Percentiles rank a stretch among this genome's conserved stretches.
Evolutionary conservation across 2,329 filamentous ascomycete species (phyloP).

Genomic region (Xylaria sp.): DNA sequence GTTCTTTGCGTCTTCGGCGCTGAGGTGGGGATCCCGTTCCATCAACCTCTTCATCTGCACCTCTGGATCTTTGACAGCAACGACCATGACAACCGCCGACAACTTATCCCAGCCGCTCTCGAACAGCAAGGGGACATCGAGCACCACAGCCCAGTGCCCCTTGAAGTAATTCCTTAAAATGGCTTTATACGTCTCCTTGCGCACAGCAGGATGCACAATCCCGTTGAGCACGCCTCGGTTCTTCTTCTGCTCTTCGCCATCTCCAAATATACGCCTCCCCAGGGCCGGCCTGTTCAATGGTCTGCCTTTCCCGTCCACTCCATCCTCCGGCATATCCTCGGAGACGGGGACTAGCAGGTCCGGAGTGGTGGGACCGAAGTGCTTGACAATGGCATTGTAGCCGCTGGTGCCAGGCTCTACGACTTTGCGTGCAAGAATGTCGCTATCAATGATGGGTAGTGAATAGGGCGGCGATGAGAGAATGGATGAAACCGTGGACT

Average conservation of each 20-base stretch:
- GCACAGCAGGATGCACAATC: slow-evolving; percentile 93
- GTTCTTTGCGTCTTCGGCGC: slow-evolving; percentile 86
- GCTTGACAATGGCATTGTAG: slow-evolving; percentile 81
- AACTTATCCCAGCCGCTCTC: slow-evolving; percentile 87
- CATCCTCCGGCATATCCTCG: slow-evolving; percentile 62
- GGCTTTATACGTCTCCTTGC: slow-evolving; percentile 80
- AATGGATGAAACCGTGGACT: slow-evolving; percentile 91
- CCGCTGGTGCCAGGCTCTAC: slow-evolving; percentile 90
- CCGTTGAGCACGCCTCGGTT: slow-evolving; percentile 84
- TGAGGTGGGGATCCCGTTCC: slow-evolving; percentile 80
- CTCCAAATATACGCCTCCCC: slow-evolving; percentile 86
- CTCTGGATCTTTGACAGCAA: slow-evolving; percentile 81
- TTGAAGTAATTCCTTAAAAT: slow-evolving; percentile 78
- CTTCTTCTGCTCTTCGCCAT: slow-evolving; percentile 72
- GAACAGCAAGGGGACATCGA: slow-evolving; percentile 93
- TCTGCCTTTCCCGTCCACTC: slow-evolving; percentile 70
- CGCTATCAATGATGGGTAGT: slow-evolving; percentile 92
- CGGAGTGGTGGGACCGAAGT: slow-evolving; percentile 86
- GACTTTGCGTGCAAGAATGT: slow-evolving; percentile 89
- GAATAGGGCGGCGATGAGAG: slow-evolving; percentile 84
- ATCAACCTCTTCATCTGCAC: slow-evolving; percentile 85
- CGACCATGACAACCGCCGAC: slow-evolving; percentile 87
- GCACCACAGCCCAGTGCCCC: slow-evolving; percentile 87
- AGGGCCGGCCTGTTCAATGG: slow-evolving; percentile 88
- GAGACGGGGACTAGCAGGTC: slow-evolving; percentile 78